Conservation (phyloP, 1,139 yeast genomes). For the Pichia sp. region DNA sequence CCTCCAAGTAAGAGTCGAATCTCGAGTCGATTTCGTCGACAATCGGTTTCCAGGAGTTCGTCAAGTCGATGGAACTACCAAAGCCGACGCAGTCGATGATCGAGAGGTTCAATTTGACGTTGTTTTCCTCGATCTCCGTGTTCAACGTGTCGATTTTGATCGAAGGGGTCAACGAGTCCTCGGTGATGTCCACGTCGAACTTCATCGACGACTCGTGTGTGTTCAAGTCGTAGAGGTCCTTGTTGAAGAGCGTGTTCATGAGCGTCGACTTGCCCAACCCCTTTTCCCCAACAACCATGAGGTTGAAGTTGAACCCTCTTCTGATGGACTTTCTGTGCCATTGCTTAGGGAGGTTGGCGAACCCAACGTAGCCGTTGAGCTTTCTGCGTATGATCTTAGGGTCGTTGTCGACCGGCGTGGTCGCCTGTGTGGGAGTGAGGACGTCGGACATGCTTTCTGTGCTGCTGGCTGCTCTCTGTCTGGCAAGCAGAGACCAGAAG, state of each 20-base stretch:
- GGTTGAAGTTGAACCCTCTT: conserved; percentile 87
- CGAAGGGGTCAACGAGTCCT: conserved; percentile 30
- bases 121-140: conserved; percentile 85
- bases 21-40: conserved; percentile 84
- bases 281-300: conserved; percentile 86
- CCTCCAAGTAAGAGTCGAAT: conserved; percentile 83
- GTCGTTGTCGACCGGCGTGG: background rate
- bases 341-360: conserved; percentile 96
- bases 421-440: background rate
- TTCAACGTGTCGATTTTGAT: conserved; percentile 66
- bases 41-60: conserved; percentile 89
- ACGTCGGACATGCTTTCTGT: background rate
- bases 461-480: background rate
- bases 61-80: conserved; percentile 86
- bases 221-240: conserved; percentile 49
- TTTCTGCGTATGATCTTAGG: conserved; percentile 67
- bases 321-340: conserved; percentile 96
- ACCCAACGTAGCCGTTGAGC: conserved; percentile 90
- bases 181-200: conserved; percentile 17
- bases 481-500: background rate
- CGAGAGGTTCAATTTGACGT: conserved; percentile 79
- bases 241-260: conserved; percentile 85
- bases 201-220: conserved; percentile 24
- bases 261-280: conserved; percentile 95
- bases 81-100: conserved; percentile 92